These are phyloP conservation scores for Suillus weaverae DNA, from an alignment of 768 basidiomycete species.

Conservation along the genomic window DNA sequence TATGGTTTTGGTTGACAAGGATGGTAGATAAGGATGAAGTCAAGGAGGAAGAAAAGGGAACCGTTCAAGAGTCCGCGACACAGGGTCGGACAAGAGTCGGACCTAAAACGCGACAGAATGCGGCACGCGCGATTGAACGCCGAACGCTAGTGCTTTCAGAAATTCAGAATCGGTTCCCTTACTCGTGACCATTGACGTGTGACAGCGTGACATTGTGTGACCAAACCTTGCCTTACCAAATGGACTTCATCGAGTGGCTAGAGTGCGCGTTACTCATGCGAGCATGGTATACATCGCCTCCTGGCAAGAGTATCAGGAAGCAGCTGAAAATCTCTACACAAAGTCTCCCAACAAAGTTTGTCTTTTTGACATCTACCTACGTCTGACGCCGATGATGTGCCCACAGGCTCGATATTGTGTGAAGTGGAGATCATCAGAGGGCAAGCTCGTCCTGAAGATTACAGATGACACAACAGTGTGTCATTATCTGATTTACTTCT, in stretches of 20 bases:
- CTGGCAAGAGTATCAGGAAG: conserved; percentile 90
- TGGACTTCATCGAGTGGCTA: conserved; percentile 15
- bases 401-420: conserved; percentile 83
- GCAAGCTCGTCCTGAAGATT: conserved; percentile 89
- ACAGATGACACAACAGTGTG: conserved; percentile 88
- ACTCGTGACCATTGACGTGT: not conserved
- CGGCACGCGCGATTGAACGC: not conserved
- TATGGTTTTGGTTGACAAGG: not conserved
- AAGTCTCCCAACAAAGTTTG: conserved; percentile 77
- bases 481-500: conserved; percentile 14
- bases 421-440: conserved; percentile 86
- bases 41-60: not conserved
- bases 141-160: not conserved
- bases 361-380: not conserved
- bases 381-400: not conserved
- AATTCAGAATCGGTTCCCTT: not conserved
- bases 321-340: conserved; percentile 81
- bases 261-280: conserved; percentile 34
- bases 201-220: conserved; percentile 12
- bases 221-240: conserved; percentile 14
- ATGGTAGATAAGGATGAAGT: not conserved
- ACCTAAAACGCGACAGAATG: conserved; percentile 1
- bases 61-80: not conserved
- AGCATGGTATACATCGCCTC: conserved; percentile 87
- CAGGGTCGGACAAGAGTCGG: not conserved